Conservation (phyloP, 2,329 filamentous ascomycete genomes). For the Cyclaneusma minus region DNA sequence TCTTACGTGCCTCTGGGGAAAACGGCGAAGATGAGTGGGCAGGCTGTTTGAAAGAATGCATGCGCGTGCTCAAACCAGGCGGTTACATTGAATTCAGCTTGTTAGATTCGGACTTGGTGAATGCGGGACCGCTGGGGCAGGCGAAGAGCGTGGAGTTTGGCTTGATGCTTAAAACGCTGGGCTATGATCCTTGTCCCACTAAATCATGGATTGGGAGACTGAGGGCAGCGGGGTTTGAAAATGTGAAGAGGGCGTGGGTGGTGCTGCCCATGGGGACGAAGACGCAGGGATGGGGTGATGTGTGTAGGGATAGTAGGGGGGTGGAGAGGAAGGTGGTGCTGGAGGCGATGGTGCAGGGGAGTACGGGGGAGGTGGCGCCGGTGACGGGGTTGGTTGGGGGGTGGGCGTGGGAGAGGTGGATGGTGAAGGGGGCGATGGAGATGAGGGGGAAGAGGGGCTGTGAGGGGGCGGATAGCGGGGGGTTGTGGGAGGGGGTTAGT, state of each 20-base stretch:
- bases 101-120: conserved; percentile 80
- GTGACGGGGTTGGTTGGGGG: conserved; percentile 71
- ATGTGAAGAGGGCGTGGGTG: conserved; percentile 74
- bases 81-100: conserved; percentile 85
- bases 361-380: conserved; percentile 55
- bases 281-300: conserved; percentile 23
- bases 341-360: conserved; percentile 50
- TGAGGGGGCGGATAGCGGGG: conserved; percentile 39
- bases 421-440: conserved; percentile 76
- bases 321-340: conserved; percentile 32
- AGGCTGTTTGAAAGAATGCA: conserved; percentile 67
- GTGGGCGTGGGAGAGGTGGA: conserved; percentile 94
- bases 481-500: conserved; percentile 43
- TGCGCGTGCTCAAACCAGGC: conserved; percentile 76
- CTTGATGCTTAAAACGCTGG: conserved; percentile 74
- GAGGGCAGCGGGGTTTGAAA: conserved; percentile 58
- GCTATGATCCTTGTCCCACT: conserved; percentile 76
- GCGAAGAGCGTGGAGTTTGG: conserved; percentile 85
- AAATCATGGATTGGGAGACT: conserved; percentile 68
- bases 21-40: conserved; percentile 76
- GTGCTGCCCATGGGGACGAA: conserved; percentile 67
- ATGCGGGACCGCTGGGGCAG: conserved; percentile 62
- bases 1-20: conserved; percentile 59
- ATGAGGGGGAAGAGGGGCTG: conserved; percentile 51
- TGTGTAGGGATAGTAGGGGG: conserved; percentile 19